These are phyloP conservation scores for Phoma sp. DNA, from an alignment of 2,329 filamentous ascomycete species.

Conservation along the genomic window DNA sequence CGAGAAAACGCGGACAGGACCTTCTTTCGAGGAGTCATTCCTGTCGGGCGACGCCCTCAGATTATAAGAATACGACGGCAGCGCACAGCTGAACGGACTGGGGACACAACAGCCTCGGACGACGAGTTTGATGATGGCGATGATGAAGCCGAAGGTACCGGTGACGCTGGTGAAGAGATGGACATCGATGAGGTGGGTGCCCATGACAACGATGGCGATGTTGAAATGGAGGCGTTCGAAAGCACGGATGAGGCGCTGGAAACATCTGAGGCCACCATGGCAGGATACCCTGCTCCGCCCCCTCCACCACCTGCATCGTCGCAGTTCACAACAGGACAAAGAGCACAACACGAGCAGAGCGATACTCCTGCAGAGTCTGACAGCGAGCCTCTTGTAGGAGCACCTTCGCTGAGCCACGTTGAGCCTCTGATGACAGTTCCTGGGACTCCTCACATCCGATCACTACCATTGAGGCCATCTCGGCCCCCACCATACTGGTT, in stretches of 20 bases:
- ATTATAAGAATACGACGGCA: slow-evolving; percentile 34
- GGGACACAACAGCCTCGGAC: slow-evolving; percentile 49
- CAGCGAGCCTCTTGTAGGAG: slow-evolving; percentile 64
- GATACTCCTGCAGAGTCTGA: slow-evolving; percentile 76
- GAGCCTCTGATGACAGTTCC: slow-evolving; percentile 77
- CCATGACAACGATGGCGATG: slow-evolving; percentile 55
- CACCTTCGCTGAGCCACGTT: slow-evolving; percentile 67
- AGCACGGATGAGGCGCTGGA: slow-evolving; percentile 71
- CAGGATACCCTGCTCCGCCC: slow-evolving; percentile 72
- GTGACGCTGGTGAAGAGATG: slow-evolving; percentile 54
- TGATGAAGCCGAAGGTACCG: slow-evolving; percentile 53
- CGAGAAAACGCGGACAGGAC: slow-evolving; percentile 46
- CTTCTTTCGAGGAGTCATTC: slow-evolving; percentile 35
- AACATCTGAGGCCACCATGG: slow-evolving; percentile 76
- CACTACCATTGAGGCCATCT: slow-evolving; percentile 57
- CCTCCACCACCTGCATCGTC: slow-evolving; percentile 52
- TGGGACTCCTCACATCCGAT: slow-evolving; percentile 69
- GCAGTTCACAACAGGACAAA: slow-evolving; percentile 4
- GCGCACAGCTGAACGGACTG: slow-evolving; percentile 51
- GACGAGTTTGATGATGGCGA: slow-evolving; percentile 57
- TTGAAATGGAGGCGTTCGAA: slow-evolving; percentile 56
- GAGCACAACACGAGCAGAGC: slow-evolving; percentile 57
- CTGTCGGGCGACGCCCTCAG: slow-evolving; percentile 35
- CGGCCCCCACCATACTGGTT: slow-evolving; percentile 84
- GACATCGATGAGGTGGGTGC: slow-evolving; percentile 52